phyloP scores from a whole-genome alignment of 2,329 filamentous ascomycete genomes.

The Calonectria pseudoturangicola region DNA sequence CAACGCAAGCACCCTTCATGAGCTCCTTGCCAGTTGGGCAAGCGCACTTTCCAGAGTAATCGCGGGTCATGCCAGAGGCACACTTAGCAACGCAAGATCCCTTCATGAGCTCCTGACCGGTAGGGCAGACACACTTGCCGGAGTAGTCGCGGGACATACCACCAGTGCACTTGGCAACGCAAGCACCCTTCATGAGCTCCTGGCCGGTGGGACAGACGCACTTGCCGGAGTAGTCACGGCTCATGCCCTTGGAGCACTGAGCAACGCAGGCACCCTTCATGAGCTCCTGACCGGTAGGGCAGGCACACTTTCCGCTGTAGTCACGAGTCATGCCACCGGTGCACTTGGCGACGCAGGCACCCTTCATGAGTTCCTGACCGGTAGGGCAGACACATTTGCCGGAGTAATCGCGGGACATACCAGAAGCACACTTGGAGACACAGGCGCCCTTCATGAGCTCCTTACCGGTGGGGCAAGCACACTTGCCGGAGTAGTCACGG shows the following conservation, averaged over 20 bases:
- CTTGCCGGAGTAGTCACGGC: not conserved
- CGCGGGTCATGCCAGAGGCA: too few species aligned
- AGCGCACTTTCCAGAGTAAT: not conserved
- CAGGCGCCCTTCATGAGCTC: not conserved
- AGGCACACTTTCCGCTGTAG: not conserved
- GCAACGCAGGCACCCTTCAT: not conserved
- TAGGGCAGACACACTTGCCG: not conserved
- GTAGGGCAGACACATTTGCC: constrained; percentile 2
- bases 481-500: not conserved
- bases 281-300: not conserved
- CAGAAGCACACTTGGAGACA: not conserved
- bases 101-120: not conserved
- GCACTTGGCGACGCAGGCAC: not conserved
- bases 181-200: not conserved
- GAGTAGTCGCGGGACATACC: not conserved
- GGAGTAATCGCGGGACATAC: not conserved
- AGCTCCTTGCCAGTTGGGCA: not conserved
- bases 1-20: not conserved
- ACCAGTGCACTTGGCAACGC: too few species aligned
- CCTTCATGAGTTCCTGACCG: not conserved
- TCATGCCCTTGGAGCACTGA: too few species aligned
- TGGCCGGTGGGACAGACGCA: not conserved
- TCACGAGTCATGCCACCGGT: not conserved
- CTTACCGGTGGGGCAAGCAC: not conserved
- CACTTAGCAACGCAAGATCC: not conserved